Conservation (phyloP, 169 alveolate species). For the Plasmodium relictum region DNA sequence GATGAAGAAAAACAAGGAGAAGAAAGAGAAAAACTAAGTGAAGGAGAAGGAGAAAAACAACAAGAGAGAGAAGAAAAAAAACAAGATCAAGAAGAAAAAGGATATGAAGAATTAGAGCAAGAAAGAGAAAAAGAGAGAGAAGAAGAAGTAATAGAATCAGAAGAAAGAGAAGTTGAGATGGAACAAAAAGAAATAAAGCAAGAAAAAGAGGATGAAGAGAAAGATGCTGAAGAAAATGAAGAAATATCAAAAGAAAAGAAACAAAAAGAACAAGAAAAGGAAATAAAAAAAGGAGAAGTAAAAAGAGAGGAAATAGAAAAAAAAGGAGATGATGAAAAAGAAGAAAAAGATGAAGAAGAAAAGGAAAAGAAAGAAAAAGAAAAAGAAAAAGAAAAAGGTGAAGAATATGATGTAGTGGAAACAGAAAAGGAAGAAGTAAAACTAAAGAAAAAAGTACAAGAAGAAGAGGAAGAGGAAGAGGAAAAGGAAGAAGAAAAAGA, state of each 20-base stretch:
- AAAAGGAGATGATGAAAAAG: constrained; percentile 59
- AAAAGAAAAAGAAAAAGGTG: constrained; percentile 37
- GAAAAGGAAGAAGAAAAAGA: not conserved
- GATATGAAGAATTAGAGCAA: not conserved
- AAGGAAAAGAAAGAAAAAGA: not conserved
- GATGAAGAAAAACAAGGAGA: not conserved
- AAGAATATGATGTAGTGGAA: constrained; percentile 12
- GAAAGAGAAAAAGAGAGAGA: not conserved
- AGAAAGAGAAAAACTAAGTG: not conserved
- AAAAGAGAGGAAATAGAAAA: constrained; percentile 26
- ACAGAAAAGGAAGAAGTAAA: not conserved
- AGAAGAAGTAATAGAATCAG: not conserved
- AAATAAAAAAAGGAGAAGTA: not conserved
- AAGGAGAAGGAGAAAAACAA: not conserved
- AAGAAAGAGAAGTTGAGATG: not conserved
- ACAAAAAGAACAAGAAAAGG: not conserved
- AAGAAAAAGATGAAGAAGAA: constrained; percentile 6
- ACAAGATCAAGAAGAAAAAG: not conserved
- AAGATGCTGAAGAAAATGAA: not conserved
- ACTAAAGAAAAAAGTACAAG: not conserved
- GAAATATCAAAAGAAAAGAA: not conserved
- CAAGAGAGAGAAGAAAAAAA: constrained; percentile 2
- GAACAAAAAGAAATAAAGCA: not conserved
- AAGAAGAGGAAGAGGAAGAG: constrained; percentile 1
- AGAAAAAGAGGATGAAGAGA: constrained; percentile 1